Evolutionary conservation across 768 basidiomycete species (phyloP).

Genomic region (Coprinopsis sp.): DNA sequence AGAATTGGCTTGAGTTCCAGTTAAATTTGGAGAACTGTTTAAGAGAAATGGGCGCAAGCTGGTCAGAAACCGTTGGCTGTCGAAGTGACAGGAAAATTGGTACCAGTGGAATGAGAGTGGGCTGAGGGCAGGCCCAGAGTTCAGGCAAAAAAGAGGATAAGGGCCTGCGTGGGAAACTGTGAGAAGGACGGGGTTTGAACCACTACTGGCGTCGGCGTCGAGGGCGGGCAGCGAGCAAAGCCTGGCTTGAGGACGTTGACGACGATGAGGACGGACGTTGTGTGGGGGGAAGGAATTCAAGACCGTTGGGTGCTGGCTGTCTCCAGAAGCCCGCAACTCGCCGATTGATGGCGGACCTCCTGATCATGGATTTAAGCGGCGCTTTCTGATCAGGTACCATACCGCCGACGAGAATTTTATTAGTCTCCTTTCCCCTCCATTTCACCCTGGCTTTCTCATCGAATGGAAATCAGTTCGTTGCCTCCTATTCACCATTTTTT

Average conservation of each 20-base stretch:
- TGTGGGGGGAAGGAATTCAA: slow-evolving; percentile 15
- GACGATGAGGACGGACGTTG: slow-evolving; percentile 13
- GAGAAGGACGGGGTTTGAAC: not conserved
- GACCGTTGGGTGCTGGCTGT: slow-evolving; percentile 22
- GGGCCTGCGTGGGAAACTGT: slow-evolving; percentile 4
- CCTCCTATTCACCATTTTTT: too few species aligned
- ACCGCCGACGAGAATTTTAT: too few species aligned
- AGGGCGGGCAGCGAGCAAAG: not conserved
- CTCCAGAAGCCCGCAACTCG: slow-evolving; percentile 22
- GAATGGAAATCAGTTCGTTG: too few species aligned
- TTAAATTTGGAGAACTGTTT: slow-evolving; percentile 8
- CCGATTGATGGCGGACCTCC: slow-evolving; percentile 14
- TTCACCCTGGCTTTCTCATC: too few species aligned
- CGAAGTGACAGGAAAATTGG: not conserved
- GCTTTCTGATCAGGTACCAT: too few species aligned
- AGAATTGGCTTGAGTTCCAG: slow-evolving; percentile 7
- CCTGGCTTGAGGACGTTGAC: slow-evolving; percentile 1
- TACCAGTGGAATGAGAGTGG: slow-evolving; percentile 12
- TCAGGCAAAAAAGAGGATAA: slow-evolving; percentile 19
- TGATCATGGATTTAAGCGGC: too few species aligned
- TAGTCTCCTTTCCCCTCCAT: too few species aligned
- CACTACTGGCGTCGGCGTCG: not conserved
- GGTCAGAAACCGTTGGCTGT: slow-evolving; percentile 13
- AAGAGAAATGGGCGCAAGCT: not conserved
- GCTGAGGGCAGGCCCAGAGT: slow-evolving; percentile 8